A percentile compares a stretch with the other conserved stretches of the same genome.
phyloP scores from a whole-genome alignment of 768 basidiomycete genomes.

The Lentinula aciculospora region DNA sequence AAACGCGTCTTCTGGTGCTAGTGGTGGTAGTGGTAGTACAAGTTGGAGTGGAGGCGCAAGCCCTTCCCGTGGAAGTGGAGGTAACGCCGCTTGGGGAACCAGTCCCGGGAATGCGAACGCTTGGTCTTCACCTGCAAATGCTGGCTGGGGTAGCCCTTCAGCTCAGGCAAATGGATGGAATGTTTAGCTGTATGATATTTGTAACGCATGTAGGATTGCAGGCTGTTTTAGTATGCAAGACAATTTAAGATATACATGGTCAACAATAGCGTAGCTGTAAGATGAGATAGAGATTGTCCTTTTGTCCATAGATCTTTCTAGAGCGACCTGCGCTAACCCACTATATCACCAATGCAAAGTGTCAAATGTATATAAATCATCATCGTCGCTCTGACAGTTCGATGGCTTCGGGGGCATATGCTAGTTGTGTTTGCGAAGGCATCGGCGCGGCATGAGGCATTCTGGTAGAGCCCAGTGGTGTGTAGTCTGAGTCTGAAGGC shows the following conservation, averaged over 20 bases:
- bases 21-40: conserved; percentile 21
- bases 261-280: too few species aligned
- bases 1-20: conserved; percentile 18
- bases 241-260: too few species aligned
- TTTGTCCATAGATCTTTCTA: background rate
- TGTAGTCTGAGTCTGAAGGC: background rate
- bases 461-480: background rate
- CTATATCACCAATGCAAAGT: background rate
- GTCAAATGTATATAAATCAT: background rate
- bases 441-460: conserved; percentile 1
- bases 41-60: conserved; percentile 25
- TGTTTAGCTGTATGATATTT: conserved; percentile 18
- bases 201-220: background rate
- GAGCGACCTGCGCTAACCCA: background rate
- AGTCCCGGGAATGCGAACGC: conserved; percentile 11
- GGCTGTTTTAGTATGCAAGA: background rate
- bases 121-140: conserved; percentile 8
- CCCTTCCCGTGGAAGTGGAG: conserved; percentile 18
- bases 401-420: background rate
- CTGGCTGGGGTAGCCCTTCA: conserved; percentile 47
- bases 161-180: conserved; percentile 55
- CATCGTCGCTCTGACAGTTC: background rate
- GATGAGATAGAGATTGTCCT: background rate
- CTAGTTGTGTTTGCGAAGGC: background rate
- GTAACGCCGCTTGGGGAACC: conserved; percentile 27